phyloP scores from a whole-genome alignment of 1,284 basidiomycete species.

The Anthracocystis setariae region DNA sequence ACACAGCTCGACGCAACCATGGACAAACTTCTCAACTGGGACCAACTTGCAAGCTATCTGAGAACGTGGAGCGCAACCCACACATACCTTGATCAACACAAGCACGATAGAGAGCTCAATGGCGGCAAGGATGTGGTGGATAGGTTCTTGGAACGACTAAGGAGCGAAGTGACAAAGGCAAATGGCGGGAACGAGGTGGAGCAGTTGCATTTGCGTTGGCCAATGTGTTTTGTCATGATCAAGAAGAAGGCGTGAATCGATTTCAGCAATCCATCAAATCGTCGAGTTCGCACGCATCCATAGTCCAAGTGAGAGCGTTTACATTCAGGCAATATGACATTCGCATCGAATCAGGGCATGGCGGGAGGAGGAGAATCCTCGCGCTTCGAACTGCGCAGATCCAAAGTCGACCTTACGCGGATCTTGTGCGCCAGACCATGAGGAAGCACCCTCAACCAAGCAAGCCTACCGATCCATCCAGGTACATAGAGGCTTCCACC shows the following conservation, averaged over 20 bases:
- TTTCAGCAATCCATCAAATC: too few relatives aligned
- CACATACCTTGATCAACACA: constrained; percentile 76
- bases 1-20: constrained; percentile 63
- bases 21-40: constrained; percentile 75
- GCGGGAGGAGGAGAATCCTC: constrained; percentile 11
- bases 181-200: constrained; percentile 31
- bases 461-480: constrained; percentile 35
- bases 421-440: constrained; percentile 26
- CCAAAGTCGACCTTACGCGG: constrained; percentile 11
- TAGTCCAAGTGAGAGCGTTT: too few relatives aligned
- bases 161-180: constrained; percentile 8
- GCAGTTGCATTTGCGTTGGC: constrained; percentile 40
- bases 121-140: constrained; percentile 44
- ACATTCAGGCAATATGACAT: too few relatives aligned
- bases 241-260: constrained; percentile 30
- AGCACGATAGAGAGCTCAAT: constrained; percentile 71
- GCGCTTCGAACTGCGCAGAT: constrained; percentile 11
- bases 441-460: constrained; percentile 22
- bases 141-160: constrained; percentile 26
- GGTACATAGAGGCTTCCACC: constrained; percentile 41
- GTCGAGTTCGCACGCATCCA: too few relatives aligned
- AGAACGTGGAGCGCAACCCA: constrained; percentile 79
- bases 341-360: constrained; percentile 11
- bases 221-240: constrained; percentile 49
- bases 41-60: constrained; percentile 76